These are phyloP conservation scores for Metarhizium album DNA, from an alignment of 2,329 filamentous ascomycete species.

Conservation along the genomic window DNA sequence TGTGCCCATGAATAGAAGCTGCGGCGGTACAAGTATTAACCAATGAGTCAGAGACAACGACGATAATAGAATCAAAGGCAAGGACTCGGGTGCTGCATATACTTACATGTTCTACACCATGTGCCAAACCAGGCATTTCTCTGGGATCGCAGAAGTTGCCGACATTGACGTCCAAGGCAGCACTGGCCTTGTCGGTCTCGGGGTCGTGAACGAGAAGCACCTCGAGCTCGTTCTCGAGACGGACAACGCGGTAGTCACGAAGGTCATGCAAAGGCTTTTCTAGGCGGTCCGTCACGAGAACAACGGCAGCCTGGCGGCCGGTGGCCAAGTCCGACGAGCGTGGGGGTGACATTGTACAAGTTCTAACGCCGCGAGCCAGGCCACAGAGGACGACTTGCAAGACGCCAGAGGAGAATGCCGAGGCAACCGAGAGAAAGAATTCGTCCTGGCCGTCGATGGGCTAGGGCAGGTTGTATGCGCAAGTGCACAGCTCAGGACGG, in stretches of 20 bases:
- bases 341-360: slow-evolving; percentile 19
- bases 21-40: slow-evolving; percentile 8
- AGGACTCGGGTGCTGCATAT: slow-evolving; percentile 6
- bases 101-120: slow-evolving; percentile 80
- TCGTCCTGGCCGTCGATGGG: slow-evolving; percentile 2
- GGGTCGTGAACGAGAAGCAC: slow-evolving; percentile 87
- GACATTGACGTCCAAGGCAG: slow-evolving; percentile 89
- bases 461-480: neutral
- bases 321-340: slow-evolving; percentile 23
- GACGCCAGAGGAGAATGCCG: neutral
- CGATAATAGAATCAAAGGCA: slow-evolving; percentile 1
- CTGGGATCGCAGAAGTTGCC: slow-evolving; percentile 89
- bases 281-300: slow-evolving; percentile 53
- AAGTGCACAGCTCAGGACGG: neutral
- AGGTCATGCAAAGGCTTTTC: slow-evolving; percentile 82
- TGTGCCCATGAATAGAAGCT: slow-evolving; percentile 94
- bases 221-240: slow-evolving; percentile 77
- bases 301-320: slow-evolving; percentile 20
- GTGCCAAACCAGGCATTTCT: slow-evolving; percentile 89
- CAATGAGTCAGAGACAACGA: neutral
- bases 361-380: slow-evolving; percentile 1
- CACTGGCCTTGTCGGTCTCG: slow-evolving; percentile 93
- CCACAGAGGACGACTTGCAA: neutral
- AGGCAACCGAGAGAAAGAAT: neutral
- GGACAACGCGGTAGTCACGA: slow-evolving; percentile 77